These are phyloP conservation scores for Magnolia sinica DNA, from an alignment of 164 flowering plant genomes.

Conservation along the genomic window DNA sequence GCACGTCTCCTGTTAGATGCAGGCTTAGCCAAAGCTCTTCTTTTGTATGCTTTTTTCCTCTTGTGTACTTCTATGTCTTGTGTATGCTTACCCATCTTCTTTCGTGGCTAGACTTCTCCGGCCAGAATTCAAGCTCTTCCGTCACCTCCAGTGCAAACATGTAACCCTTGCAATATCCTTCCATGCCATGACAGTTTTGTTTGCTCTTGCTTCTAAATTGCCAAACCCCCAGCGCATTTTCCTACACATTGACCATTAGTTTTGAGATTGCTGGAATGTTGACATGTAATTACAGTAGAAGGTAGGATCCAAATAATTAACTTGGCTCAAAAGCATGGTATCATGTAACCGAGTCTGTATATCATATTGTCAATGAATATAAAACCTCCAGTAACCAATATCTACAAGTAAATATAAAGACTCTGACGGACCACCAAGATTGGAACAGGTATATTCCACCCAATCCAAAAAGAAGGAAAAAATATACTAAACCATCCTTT, in stretches of 20 bases:
- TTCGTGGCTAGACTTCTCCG: conserved; percentile 49
- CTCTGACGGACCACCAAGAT: no score
- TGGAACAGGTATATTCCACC: no score
- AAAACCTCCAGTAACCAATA: no score
- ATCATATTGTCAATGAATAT: no score
- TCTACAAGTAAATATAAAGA: no score
- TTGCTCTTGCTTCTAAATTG: conserved; percentile 71
- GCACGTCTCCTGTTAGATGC: no score
- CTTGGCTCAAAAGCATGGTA: no score
- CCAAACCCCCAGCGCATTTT: conserved; percentile 52
- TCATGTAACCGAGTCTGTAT: no score
- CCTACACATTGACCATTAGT: conserved; percentile 24
- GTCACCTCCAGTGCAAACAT: conserved; percentile 75
- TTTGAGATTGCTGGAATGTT: not conserved
- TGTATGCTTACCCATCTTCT: conserved; percentile 59
- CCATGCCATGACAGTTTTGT: conserved; percentile 37
- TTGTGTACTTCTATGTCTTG: not conserved
- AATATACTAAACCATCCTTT: no score
- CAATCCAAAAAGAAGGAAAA: no score
- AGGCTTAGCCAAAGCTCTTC: not conserved
- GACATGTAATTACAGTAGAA: not conserved
- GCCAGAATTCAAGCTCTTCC: conserved; percentile 66
- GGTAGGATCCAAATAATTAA: no score
- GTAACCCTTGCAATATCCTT: conserved; percentile 61
- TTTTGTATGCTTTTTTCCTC: not conserved